Conservation (phyloP, 116 monocot species). For the Iris pallida region DNA sequence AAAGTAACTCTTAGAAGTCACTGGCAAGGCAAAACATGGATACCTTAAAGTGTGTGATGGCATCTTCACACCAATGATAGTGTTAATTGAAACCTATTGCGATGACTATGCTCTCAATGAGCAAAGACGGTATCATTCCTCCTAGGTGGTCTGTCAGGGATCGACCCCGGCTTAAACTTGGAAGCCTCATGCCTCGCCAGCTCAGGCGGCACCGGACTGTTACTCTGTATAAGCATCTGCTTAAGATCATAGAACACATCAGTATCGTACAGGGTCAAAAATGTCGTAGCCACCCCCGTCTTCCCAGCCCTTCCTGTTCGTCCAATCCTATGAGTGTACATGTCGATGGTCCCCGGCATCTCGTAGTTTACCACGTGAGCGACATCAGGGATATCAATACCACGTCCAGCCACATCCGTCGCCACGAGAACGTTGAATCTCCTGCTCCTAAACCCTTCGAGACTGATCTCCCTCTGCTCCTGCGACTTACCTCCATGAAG, state of each 20-base stretch:
- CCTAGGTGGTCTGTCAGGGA: conserved; percentile 90
- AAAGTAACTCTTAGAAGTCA: not conserved
- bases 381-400: conserved; percentile 96
- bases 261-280: conserved; percentile 71
- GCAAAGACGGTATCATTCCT: conserved; percentile 84
- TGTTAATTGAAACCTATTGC: not conserved
- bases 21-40: not conserved
- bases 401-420: conserved; percentile 90
- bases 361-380: conserved; percentile 96
- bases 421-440: conserved; percentile 90
- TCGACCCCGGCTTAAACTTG: conserved; percentile 84
- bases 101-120: conserved; percentile 35
- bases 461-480: conserved; percentile 92
- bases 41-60: not conserved
- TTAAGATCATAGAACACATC: conserved; percentile 96
- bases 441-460: conserved; percentile 81
- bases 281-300: conserved; percentile 84
- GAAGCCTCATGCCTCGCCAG: conserved; percentile 91
- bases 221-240: conserved; percentile 94
- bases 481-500: conserved; percentile 92
- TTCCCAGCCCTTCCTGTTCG: conserved; percentile 96
- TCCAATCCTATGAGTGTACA: conserved; percentile 96
- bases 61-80: not conserved
- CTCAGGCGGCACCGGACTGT: conserved; percentile 84
- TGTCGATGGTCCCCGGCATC: conserved; percentile 68